These are phyloP conservation scores for Pestalotiopsis sp. DNA, from an alignment of 2,329 filamentous ascomycete genomes.

Conservation along the genomic window DNA sequence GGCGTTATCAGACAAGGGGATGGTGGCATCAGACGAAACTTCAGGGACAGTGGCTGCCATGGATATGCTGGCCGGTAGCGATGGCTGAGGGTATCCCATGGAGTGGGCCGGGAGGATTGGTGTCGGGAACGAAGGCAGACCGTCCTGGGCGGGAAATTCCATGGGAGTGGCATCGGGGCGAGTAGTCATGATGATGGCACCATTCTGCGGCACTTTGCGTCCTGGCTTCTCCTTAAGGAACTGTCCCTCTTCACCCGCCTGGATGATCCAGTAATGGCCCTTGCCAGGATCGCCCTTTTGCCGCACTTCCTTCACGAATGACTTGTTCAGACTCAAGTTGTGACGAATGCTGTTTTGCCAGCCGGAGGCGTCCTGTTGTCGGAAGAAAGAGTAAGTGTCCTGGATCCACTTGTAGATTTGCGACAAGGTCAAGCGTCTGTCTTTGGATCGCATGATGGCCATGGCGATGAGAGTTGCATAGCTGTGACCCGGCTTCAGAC, in stretches of 20 bases:
- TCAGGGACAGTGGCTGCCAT: conserved; percentile 46
- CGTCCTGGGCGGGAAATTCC: conserved; percentile 35
- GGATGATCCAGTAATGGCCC: conserved; percentile 95
- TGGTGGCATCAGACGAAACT: conserved; percentile 76
- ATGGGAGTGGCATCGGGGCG: conserved; percentile 55
- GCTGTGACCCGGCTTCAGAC: conserved; percentile 85
- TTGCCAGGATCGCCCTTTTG: conserved; percentile 98
- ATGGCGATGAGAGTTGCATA: conserved; percentile 96
- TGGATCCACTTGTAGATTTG: conserved; percentile 99
- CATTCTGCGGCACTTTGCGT: conserved; percentile 55
- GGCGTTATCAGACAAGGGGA: conserved; percentile 69
- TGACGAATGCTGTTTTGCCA: conserved; percentile 99
- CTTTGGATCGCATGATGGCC: conserved; percentile 87
- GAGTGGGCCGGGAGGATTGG: conserved; percentile 33
- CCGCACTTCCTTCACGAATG: conserved; percentile 92
- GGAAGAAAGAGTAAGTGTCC: conserved; percentile 82
- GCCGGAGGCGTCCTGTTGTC: conserved; percentile 74
- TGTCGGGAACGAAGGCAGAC: conserved; percentile 54
- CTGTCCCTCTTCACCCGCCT: conserved; percentile 83
- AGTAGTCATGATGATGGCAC: conserved; percentile 61
- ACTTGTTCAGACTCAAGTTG: conserved; percentile 95
- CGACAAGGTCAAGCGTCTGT: conserved; percentile 81
- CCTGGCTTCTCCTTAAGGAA: conserved; percentile 86
- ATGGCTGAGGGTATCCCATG: conserved; percentile 34
- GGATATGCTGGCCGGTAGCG: conserved; percentile 42